A percentile compares a stretch with the other conserved stretches of the same genome.
Evolutionary conservation across 805 yeast genomes (phyloP).

Genomic region (Pichia insulana): DNA sequence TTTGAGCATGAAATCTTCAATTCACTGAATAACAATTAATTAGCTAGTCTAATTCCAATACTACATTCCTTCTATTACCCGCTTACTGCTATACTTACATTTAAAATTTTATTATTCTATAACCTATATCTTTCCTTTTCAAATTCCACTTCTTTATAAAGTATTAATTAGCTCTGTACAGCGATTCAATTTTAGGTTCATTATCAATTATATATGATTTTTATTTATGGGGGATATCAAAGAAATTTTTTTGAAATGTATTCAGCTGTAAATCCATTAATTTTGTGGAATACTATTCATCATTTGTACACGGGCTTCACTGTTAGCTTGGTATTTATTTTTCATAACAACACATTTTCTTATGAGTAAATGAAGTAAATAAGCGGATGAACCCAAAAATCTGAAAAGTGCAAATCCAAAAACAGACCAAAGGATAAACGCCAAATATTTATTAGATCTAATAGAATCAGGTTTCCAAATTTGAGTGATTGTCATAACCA

Average conservation of each 20-base stretch:
- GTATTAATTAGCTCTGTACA: too few species aligned
- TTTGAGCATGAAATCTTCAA: constrained; percentile 21
- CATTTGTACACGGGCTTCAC: constrained; percentile 13
- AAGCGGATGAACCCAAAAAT: constrained; percentile 72
- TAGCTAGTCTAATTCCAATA: neutral
- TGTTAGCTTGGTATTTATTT: constrained; percentile 26
- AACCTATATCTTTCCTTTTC: neutral
- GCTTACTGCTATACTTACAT: neutral
- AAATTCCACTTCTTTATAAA: neutral
- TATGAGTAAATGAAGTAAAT: constrained; percentile 38
- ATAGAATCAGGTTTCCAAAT: constrained; percentile 63
- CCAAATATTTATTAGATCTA: constrained; percentile 63
- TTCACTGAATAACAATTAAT: constrained; percentile 3
- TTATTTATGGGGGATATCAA: neutral
- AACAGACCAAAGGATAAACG: constrained; percentile 85
- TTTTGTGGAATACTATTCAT: constrained; percentile 11
- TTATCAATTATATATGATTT: too few species aligned
- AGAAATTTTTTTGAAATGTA: neutral
- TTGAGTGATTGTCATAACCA: constrained; percentile 83
- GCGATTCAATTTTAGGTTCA: too few species aligned
- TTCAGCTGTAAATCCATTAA: neutral
- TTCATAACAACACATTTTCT: constrained; percentile 26
- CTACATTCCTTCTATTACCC: neutral
- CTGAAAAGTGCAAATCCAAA: constrained; percentile 77
- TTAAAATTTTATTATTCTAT: neutral